Evolutionary conservation across 371 early-diverging fungal genomes (phyloP), one percentile per base, ranked within the genome.

Genomic region (Apophysomyces elegans): DNA sequence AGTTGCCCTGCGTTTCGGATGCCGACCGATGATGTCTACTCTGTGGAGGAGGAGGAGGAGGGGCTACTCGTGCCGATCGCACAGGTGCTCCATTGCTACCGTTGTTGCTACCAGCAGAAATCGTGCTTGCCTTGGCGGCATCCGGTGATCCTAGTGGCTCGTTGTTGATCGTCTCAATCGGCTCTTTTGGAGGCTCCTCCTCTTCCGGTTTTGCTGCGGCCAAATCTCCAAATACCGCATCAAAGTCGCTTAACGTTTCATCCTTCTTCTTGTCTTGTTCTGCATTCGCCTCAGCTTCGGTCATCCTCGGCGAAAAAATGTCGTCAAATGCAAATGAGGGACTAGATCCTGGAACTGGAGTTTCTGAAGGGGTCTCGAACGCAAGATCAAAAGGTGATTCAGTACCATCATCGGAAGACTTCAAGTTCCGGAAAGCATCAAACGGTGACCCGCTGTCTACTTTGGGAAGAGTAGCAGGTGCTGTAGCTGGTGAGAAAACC

Each of bases 41-140:
- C 59, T 78, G 79, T n/a, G 83, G 77, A 46, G 83, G 76, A 35
- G 81, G 78, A 16, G 80, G 74, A 45, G 72, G 80, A 36, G 72
- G 75, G 7, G 68, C 65, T 9, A 58, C 58, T 47, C 56, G 58
- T 47, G 60, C 46, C 59, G 72, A 58, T 54, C 54, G 59, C 32
- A 50, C 54, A 16, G 54, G 54, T 50, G 54, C 21, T 2, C 54
- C 54, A 21, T 26, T 21, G 54, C 54, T 50, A 50, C 54, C 21
- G 21, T 50, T 50, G 54, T 50, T 50, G 54, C 35, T 50, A 9
- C 18, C 9, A 50, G 18, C 9, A 50, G 54, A 50, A 35, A 50
- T 50, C 54, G 56, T 56, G 26, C 62, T 47, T 18, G 58, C 50
- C 26, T 56, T 66, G 8, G 59, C 12, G 0, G 59, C 54, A 35